Evolutionary conservation across 1,139 yeast genomes (phyloP).

Genomic region (Sugiyamaella grinbergsii): DNA sequence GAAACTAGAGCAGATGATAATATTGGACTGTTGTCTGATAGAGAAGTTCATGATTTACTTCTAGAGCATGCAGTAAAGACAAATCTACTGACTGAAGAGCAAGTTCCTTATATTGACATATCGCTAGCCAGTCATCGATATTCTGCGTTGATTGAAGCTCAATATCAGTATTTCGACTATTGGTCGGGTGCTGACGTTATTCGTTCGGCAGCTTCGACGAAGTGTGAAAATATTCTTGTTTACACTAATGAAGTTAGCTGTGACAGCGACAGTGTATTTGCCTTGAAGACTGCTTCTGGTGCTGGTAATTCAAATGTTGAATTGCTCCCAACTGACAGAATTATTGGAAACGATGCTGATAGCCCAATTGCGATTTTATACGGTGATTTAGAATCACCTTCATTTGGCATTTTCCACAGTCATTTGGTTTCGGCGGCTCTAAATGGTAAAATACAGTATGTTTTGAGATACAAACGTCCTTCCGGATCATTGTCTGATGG

Average conservation of each 20-base stretch:
- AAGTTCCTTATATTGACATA: slow-evolving; percentile 50
- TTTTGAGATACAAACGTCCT: slow-evolving; percentile 67
- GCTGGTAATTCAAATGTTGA: slow-evolving; percentile 30
- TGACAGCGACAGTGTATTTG: slow-evolving; percentile 66
- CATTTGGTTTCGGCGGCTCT: slow-evolving; percentile 62
- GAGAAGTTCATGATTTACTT: slow-evolving; percentile 46
- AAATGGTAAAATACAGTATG: slow-evolving; percentile 67
- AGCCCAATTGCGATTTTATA: slow-evolving; percentile 55
- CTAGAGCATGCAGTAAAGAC: slow-evolving; percentile 39
- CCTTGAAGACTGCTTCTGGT: slow-evolving; percentile 52
- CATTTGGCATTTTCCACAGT: slow-evolving; percentile 52
- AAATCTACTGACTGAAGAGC: slow-evolving; percentile 30
- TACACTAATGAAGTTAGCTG: slow-evolving; percentile 57
- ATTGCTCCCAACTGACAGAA: slow-evolving; percentile 56
- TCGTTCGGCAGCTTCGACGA: slow-evolving; percentile 29
- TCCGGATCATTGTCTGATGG: slow-evolving; percentile 21
- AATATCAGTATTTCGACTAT: slow-evolving; percentile 54
- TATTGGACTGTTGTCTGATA: slow-evolving; percentile 41
- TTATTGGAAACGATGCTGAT: slow-evolving; percentile 50
- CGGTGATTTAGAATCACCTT: slow-evolving; percentile 50
- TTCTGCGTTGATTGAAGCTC: slow-evolving; percentile 66
- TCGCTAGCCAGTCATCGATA: slow-evolving; percentile 55
- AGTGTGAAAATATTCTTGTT: slow-evolving; percentile 53
- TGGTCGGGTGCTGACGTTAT: slow-evolving; percentile 32
- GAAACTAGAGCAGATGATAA: slow-evolving; percentile 31